These are phyloP conservation scores for Discostella stelligeroides DNA, from an alignment of 108 stramenopile species.

Conservation along the genomic window DNA sequence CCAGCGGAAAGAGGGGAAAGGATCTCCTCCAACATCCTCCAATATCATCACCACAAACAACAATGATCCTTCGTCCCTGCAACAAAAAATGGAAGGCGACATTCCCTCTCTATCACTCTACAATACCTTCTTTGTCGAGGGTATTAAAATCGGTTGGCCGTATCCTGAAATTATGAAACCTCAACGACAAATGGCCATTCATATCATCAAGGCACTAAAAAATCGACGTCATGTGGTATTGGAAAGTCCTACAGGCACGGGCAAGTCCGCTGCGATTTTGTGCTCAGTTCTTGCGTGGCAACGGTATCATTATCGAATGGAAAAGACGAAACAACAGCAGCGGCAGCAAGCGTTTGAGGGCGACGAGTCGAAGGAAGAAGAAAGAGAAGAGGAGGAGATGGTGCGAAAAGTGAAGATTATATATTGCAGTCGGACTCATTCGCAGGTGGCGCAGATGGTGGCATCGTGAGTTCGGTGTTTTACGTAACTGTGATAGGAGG, in stretches of 20 bases:
- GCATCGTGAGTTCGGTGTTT: conserved; percentile 55
- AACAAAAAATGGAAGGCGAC: conserved; percentile 67
- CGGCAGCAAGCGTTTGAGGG: background rate
- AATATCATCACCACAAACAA: background rate
- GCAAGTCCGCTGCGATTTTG: conserved; percentile 80
- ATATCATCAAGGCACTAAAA: conserved; percentile 72
- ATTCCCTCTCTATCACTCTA: conserved; percentile 58
- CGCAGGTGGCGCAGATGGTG: conserved; percentile 94
- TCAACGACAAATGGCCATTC: conserved; percentile 80
- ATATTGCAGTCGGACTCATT: conserved; percentile 94
- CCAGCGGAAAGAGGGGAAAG: background rate
- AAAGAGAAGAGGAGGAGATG: conserved; percentile 2
- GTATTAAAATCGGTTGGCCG: conserved; percentile 76
- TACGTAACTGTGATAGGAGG: too few relatives aligned
- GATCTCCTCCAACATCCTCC: background rate
- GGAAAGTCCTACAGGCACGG: conserved; percentile 83
- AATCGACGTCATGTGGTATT: conserved; percentile 68
- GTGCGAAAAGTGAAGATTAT: conserved; percentile 59
- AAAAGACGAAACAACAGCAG: background rate
- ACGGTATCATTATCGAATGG: conserved; percentile 41
- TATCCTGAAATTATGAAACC: conserved; percentile 67
- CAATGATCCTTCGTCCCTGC: background rate
- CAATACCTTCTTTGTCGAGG: conserved; percentile 62
- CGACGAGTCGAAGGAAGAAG: conserved; percentile 5
- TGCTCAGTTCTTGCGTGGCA: conserved; percentile 80